A percentile compares a stretch with the other conserved stretches of the same genome.
These are phyloP conservation scores for Sclerotinia subarctica DNA, from an alignment of 2,329 filamentous ascomycete genomes.

Conservation along the genomic window DNA sequence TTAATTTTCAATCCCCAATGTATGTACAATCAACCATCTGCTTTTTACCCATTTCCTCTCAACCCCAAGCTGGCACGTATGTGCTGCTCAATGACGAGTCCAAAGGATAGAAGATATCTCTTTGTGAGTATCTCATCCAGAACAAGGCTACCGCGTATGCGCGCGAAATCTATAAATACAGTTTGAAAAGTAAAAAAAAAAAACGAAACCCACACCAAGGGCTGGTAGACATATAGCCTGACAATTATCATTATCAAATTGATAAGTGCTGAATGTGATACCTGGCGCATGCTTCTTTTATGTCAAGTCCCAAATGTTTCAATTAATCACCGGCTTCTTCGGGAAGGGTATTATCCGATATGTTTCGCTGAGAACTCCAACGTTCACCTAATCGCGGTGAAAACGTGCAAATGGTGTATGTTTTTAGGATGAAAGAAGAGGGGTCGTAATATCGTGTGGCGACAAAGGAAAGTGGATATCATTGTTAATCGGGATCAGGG, in stretches of 20 bases:
- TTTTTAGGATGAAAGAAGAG: constrained; percentile 6
- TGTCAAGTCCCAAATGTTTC: not conserved
- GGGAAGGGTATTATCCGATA: constrained; percentile 17
- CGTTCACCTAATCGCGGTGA: constrained; percentile 18
- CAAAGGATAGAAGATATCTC: constrained; percentile 2
- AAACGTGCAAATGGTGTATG: constrained; percentile 22
- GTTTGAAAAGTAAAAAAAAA: constrained; percentile 10
- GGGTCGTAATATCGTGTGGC: constrained; percentile 19
- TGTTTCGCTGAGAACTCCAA: constrained; percentile 20
- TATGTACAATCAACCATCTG: constrained; percentile 12
- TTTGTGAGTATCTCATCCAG: constrained; percentile 15
- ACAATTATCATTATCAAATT: not conserved
- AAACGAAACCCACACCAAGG: not conserved
- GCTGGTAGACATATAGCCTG: not conserved
- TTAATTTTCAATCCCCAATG: not conserved
- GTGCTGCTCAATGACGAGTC: constrained; percentile 4
- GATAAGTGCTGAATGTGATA: not conserved
- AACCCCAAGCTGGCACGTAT: not conserved
- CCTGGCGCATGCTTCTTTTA: not conserved
- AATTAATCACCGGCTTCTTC: constrained; percentile 11
- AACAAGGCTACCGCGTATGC: constrained; percentile 9
- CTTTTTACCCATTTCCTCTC: not conserved
- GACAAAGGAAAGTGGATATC: constrained; percentile 22
- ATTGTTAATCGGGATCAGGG: constrained; percentile 44
- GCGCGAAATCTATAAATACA: constrained; percentile 21